A percentile compares a stretch with the other conserved stretches of the same genome.
Conservation (phyloP, 805 yeast genomes). For the Sugiyamaella smithiae region DNA sequence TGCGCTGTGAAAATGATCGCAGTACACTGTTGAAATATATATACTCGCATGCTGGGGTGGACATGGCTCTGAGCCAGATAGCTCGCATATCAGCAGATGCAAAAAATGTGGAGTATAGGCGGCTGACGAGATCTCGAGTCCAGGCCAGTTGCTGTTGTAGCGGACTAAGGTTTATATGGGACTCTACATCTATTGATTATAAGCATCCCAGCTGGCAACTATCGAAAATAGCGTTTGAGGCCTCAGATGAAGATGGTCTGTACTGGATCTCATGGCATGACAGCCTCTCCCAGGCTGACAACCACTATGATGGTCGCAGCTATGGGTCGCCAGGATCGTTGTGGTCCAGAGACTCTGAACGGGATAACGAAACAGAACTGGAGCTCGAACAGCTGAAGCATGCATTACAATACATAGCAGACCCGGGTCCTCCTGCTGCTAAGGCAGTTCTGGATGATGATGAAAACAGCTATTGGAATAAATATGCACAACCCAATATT, state of each 20-base stretch:
- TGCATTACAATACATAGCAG: not conserved
- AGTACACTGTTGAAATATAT: too few species aligned
- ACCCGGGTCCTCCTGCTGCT: not conserved
- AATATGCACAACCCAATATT: not conserved
- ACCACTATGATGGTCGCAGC: conserved; percentile 12
- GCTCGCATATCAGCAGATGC: not conserved
- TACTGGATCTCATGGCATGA: conserved; percentile 26
- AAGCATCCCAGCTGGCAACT: conserved; percentile 16
- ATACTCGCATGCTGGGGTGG: not conserved
- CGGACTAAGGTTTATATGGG: conserved; percentile 26
- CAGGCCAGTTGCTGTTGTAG: conserved; percentile 18
- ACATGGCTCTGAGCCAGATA: conserved; percentile 2
- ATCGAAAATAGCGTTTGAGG: conserved; percentile 19
- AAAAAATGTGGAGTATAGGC: conserved; percentile 12
- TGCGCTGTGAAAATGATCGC: too few species aligned
- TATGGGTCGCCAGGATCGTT: conserved; percentile 1
- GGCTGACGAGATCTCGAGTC: conserved; percentile 16
- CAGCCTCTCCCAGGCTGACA: conserved; percentile 21
- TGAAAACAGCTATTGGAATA: not conserved
- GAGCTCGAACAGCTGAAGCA: not conserved
- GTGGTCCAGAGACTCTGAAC: not conserved
- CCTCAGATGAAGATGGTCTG: conserved; percentile 24
- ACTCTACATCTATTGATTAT: conserved; percentile 19
- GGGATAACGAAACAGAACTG: not conserved
- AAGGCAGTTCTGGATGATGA: not conserved